Conservation (phyloP, 306 rosid genomes). For the Rosa lucieae region DNA sequence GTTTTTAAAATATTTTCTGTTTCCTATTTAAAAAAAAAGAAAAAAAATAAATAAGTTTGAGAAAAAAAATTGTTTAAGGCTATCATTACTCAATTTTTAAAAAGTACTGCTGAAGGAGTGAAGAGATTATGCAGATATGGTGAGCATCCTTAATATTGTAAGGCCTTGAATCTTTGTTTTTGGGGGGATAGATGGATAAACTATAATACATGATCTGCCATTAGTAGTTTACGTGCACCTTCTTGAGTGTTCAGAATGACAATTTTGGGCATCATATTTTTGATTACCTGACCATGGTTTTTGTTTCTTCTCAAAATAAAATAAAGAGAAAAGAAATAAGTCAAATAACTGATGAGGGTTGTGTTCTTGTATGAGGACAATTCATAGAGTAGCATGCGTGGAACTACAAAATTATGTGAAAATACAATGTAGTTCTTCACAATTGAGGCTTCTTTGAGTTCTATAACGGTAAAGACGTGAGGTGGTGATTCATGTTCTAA, state of each 20-base stretch:
- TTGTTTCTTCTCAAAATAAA: background rate
- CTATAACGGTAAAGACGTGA: background rate
- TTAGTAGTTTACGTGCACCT: background rate
- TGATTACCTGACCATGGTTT: background rate
- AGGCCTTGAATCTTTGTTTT: too few species aligned
- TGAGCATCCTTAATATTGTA: too few species aligned
- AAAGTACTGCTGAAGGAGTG: background rate
- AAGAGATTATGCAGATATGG: background rate
- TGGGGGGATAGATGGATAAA: too few species aligned
- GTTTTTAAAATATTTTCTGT: too few species aligned
- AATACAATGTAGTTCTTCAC: background rate
- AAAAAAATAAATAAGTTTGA: too few species aligned
- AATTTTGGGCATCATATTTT: background rate
- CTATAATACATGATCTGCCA: background rate
- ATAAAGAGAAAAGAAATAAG: background rate
- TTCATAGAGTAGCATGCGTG: background rate
- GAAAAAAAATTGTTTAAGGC: too few species aligned
- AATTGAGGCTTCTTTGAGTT: background rate
- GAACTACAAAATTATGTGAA: background rate
- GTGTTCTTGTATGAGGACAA: background rate
- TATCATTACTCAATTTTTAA: too few species aligned
- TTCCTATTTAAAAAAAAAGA: too few species aligned
- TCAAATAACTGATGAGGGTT: background rate
- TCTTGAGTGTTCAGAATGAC: background rate
- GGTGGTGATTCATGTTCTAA: background rate